Conservation (phyloP, 805 yeast species). For the Candida nanaspora region DNA sequence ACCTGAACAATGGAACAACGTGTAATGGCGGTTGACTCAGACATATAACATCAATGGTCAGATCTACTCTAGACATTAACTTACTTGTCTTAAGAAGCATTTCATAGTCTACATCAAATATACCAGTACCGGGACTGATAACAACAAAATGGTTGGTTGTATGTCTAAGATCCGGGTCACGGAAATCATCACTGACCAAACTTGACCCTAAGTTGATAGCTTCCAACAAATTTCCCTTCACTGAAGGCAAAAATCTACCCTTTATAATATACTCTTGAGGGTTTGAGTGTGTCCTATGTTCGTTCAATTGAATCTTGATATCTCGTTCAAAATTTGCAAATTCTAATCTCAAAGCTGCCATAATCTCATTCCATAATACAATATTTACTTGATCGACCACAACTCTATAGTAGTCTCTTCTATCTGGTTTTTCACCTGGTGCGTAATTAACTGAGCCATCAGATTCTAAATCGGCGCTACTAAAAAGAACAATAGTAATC, state of each 20-base stretch:
- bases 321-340: conserved; percentile 78
- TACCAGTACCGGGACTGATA: conserved; percentile 88
- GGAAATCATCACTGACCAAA: conserved; percentile 66
- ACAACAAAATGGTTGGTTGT: conserved; percentile 87
- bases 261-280: conserved; percentile 34
- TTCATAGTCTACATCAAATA: conserved; percentile 85
- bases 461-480: conserved; percentile 55
- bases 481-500: conserved; percentile 82
- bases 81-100: conserved; percentile 68
- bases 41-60: conserved; percentile 84
- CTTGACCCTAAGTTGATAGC: conserved; percentile 81
- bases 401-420: conserved; percentile 80
- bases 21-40: conserved; percentile 88
- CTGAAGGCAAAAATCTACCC: conserved; percentile 74
- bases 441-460: conserved; percentile 31
- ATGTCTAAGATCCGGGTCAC: conserved; percentile 80
- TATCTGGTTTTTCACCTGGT: conserved; percentile 58
- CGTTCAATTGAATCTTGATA: conserved; percentile 42
- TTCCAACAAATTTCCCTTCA: conserved; percentile 84
- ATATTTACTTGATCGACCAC: conserved; percentile 93
- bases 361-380: conserved; percentile 83
- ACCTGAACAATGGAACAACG: conserved; percentile 82
- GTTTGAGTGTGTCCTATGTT: conserved; percentile 25
- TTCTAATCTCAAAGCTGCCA: conserved; percentile 80
- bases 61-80: conserved; percentile 68